These are phyloP conservation scores for Paramecium bursaria DNA, from an alignment of 73 alveolate genomes.

Conservation along the genomic window DNA sequence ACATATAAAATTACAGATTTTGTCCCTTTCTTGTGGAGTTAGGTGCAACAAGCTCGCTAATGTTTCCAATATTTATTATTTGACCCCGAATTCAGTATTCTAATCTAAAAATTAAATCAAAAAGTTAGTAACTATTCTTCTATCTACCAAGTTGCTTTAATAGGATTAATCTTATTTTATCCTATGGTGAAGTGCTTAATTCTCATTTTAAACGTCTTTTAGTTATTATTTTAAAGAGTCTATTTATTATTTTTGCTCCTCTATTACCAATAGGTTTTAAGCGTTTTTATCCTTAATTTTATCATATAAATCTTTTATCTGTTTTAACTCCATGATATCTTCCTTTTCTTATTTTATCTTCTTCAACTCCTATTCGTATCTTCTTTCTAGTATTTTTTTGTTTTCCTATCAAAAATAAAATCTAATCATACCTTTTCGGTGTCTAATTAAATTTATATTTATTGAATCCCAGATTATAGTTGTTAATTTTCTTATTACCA, in stretches of 20 bases:
- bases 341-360: slow-evolving; percentile 21
- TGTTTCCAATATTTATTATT: slow-evolving; percentile 37
- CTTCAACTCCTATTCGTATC: slow-evolving; percentile 27
- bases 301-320: slow-evolving; percentile 19
- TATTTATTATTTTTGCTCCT: not conserved
- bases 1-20: slow-evolving; percentile 38
- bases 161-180: slow-evolving; percentile 33
- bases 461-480: not conserved
- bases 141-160: slow-evolving; percentile 45
- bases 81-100: slow-evolving; percentile 44
- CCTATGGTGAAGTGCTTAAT: slow-evolving; percentile 1
- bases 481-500: slow-evolving; percentile 52
- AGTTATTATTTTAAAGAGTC: not conserved
- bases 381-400: not conserved
- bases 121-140: slow-evolving; percentile 22
- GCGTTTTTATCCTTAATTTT: slow-evolving; percentile 13
- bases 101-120: slow-evolving; percentile 18
- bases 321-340: slow-evolving; percentile 15
- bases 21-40: slow-evolving; percentile 38
- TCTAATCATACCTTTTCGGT: slow-evolving; percentile 29
- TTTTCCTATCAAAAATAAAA: slow-evolving; percentile 23
- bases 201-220: slow-evolving; percentile 5
- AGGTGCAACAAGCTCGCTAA: slow-evolving; percentile 17
- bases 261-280: not conserved
- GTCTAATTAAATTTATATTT: slow-evolving; percentile 19